phyloP scores from a whole-genome alignment of 1,284 basidiomycete genomes.

The Caloboletus inedulis region DNA sequence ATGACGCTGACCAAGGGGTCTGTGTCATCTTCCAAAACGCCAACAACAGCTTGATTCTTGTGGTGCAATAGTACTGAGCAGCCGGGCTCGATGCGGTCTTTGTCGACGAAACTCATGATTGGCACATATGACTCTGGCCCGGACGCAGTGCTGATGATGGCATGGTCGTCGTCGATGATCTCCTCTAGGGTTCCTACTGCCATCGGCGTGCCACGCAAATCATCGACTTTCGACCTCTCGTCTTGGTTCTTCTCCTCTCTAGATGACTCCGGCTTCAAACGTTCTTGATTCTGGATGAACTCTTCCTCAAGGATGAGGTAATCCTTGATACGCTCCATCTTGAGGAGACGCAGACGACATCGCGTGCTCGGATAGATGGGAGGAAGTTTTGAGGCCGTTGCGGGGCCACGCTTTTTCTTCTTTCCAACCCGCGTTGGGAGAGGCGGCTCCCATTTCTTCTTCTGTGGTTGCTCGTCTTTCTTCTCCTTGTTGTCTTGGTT shows the following conservation, averaged over 20 bases:
- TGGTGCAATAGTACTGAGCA: conserved; percentile 96
- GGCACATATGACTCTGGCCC: conserved; percentile 98
- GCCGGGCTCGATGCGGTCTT: conserved; percentile 95
- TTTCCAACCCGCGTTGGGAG: conserved; percentile 96
- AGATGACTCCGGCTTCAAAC: conserved; percentile 76
- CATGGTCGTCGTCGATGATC: conserved; percentile 99
- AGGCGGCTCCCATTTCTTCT: conserved; percentile 99
- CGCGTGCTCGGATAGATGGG: conserved; percentile 93
- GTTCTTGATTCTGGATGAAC: conserved; percentile 95
- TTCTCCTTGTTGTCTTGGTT: conserved; percentile 61
- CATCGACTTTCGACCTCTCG: conserved; percentile 92
- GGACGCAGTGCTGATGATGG: conserved; percentile 92
- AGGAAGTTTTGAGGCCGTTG: conserved; percentile 89
- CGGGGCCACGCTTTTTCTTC: conserved; percentile 89
- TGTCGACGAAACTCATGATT: conserved; percentile 99
- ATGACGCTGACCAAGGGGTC: conserved; percentile 98
- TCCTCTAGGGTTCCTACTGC: conserved; percentile 97
- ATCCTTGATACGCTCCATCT: conserved; percentile 98
- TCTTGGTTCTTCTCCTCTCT: conserved; percentile 96
- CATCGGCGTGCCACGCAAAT: conserved; percentile 94
- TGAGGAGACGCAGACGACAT: conserved; percentile 93
- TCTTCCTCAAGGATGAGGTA: conserved; percentile 97
- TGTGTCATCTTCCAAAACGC: conserved; percentile 94
- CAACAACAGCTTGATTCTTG: conserved; percentile 94
- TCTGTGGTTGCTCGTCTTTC: conserved; percentile 58